These are phyloP conservation scores for Cladophialophora carrionii DNA, from an alignment of 2,329 filamentous ascomycete genomes.

Conservation along the genomic window DNA sequence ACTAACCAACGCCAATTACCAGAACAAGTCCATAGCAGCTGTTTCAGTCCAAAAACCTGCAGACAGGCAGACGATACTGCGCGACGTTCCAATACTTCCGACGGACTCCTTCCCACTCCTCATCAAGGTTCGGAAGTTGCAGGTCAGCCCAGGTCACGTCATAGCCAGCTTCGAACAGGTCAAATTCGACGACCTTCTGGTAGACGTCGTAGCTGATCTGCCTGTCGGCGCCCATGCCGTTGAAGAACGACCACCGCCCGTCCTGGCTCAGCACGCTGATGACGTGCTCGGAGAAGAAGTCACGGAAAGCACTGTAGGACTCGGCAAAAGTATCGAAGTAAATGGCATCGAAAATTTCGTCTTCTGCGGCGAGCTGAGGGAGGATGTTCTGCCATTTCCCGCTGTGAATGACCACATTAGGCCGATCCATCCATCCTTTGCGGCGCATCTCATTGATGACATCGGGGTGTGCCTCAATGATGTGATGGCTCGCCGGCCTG, in stretches of 20 bases:
- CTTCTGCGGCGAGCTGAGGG: constrained; percentile 67
- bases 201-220: constrained; percentile 97
- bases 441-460: constrained; percentile 71
- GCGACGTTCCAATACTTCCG: constrained; percentile 88
- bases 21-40: background rate
- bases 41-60: constrained; percentile 38
- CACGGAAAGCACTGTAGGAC: constrained; percentile 80
- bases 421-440: constrained; percentile 68
- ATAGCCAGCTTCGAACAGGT: constrained; percentile 83
- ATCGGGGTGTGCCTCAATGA: constrained; percentile 81
- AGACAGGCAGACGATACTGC: constrained; percentile 51
- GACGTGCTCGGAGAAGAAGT: constrained; percentile 87
- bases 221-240: constrained; percentile 84
- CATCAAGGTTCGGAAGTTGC: constrained; percentile 71
- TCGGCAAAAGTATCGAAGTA: constrained; percentile 99
- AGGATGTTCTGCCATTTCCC: constrained; percentile 83
- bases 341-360: constrained; percentile 78
- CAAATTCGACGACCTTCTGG: constrained; percentile 86
- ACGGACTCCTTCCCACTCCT: constrained; percentile 85
- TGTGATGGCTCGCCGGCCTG: constrained; percentile 72
- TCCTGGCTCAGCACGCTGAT: constrained; percentile 73
- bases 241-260: constrained; percentile 66
- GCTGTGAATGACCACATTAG: constrained; percentile 63
- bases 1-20: no score
- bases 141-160: constrained; percentile 86